Evolutionary conservation across 2,329 filamentous ascomycete species (phyloP).

Genomic region (Bipolaris oryzae): DNA sequence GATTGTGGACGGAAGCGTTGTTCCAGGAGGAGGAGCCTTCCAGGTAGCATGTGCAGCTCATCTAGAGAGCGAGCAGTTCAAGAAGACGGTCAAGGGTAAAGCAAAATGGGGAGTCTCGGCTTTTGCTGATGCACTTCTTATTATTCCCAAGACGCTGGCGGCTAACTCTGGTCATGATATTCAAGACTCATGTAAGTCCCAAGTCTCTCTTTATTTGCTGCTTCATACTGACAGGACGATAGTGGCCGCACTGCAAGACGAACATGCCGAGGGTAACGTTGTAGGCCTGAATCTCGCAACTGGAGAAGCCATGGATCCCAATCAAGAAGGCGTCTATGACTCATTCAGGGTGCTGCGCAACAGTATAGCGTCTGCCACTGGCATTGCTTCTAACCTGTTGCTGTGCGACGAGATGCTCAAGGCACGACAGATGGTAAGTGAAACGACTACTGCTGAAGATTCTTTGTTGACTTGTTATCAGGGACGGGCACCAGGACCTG

Average conservation of each 20-base stretch:
- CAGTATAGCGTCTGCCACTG: conserved; percentile 88
- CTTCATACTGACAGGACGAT: conserved; percentile 21
- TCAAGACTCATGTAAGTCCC: conserved; percentile 82
- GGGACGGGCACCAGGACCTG: conserved; percentile 42
- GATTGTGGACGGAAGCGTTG: conserved; percentile 96
- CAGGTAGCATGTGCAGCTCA: conserved; percentile 91
- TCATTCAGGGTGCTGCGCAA: conserved; percentile 95
- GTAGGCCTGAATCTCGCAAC: conserved; percentile 86
- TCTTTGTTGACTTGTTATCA: conserved; percentile 16
- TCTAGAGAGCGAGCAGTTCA: conserved; percentile 83
- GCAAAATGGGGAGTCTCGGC: conserved; percentile 94
- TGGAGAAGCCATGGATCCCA: conserved; percentile 93
- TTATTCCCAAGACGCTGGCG: conserved; percentile 97
- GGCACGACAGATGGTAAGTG: conserved; percentile 84
- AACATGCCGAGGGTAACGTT: conserved; percentile 79
- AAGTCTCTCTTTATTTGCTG: conserved; percentile 6
- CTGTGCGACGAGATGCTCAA: conserved; percentile 97
- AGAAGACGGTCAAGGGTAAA: conserved; percentile 94
- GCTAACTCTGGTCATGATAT: conserved; percentile 96
- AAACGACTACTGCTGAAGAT: not conserved
- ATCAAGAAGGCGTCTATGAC: conserved; percentile 90
- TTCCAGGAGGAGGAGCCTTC: conserved; percentile 93
- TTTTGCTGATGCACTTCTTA: conserved; percentile 90
- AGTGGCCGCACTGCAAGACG: conserved; percentile 89
- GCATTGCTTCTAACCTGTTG: conserved; percentile 93